These are phyloP conservation scores for Ustilago esculenta DNA, from an alignment of 1,284 basidiomycete genomes.

Conservation along the genomic window DNA sequence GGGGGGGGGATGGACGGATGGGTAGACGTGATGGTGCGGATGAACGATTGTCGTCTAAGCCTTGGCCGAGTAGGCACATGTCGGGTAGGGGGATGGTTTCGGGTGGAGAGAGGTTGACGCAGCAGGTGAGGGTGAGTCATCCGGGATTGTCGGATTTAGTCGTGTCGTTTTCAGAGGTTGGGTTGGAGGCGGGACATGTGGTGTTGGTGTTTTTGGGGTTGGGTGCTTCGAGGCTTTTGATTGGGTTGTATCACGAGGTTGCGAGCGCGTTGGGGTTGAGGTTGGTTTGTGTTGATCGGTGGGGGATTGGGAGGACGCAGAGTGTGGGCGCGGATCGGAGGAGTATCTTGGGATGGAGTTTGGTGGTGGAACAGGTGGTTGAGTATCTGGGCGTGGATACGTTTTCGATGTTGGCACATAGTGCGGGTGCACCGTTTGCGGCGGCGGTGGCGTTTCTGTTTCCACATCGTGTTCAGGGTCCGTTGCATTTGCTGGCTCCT, in stretches of 20 bases:
- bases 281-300: constrained; percentile 93
- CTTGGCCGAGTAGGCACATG: too few species aligned
- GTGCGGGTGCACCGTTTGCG: constrained; percentile 95
- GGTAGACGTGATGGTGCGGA: too few species aligned
- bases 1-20: too few species aligned
- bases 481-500: constrained; percentile 89
- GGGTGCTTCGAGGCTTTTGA: constrained; percentile 91
- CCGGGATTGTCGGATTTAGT: too few species aligned
- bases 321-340: constrained; percentile 75
- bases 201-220: constrained; percentile 90
- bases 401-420: constrained; percentile 92
- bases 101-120: too few species aligned
- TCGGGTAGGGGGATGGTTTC: too few species aligned
- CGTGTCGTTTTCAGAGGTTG: constrained; percentile 93
- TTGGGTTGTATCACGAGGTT: constrained; percentile 95
- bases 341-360: constrained; percentile 89
- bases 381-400: constrained; percentile 80
- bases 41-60: too few species aligned
- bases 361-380: constrained; percentile 86
- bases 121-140: too few species aligned
- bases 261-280: constrained; percentile 85
- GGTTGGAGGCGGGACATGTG: constrained; percentile 81
- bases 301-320: constrained; percentile 88
- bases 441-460: constrained; percentile 82
- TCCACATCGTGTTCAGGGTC: constrained; percentile 80